These are phyloP conservation scores for Cladophialophora chaetospira DNA, from an alignment of 2,329 filamentous ascomycete species.

Conservation along the genomic window DNA sequence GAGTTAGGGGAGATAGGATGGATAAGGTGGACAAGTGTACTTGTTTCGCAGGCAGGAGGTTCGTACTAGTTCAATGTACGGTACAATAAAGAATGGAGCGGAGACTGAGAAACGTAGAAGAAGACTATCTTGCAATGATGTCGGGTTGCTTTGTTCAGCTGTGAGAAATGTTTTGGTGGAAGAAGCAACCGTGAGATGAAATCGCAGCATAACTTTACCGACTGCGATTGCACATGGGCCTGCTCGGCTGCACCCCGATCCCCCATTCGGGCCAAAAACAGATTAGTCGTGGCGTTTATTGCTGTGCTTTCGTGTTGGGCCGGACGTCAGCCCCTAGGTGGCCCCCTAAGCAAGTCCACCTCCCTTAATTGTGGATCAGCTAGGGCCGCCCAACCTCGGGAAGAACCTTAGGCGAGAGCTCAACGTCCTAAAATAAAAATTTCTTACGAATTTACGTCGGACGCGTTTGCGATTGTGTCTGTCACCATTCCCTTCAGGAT, in stretches of 20 bases:
- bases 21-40: not conserved
- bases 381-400: constrained; percentile 14
- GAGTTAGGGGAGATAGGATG: constrained; percentile 1
- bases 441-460: constrained; percentile 1
- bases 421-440: constrained; percentile 22
- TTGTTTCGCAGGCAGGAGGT: not conserved
- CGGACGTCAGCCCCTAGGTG: too few relatives aligned
- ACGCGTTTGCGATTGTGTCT: not conserved
- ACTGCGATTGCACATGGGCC: too few relatives aligned
- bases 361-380: constrained; percentile 6
- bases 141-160: constrained; percentile 16
- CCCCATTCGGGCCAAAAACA: constrained; percentile 16
- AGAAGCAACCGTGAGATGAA: constrained; percentile 3
- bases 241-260: constrained; percentile 11
- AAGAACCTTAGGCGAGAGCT: constrained; percentile 3
- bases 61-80: not conserved
- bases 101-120: constrained; percentile 10
- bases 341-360: too few relatives aligned
- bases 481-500: not conserved
- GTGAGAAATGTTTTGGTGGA: constrained; percentile 4
- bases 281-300: constrained; percentile 17
- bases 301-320: constrained; percentile 4
- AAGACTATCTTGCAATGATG: constrained; percentile 7
- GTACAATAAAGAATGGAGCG: not conserved
- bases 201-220: too few relatives aligned